These are phyloP conservation scores for Neonectria sp. DNA, from an alignment of 2,329 filamentous ascomycete species.

Conservation along the genomic window DNA sequence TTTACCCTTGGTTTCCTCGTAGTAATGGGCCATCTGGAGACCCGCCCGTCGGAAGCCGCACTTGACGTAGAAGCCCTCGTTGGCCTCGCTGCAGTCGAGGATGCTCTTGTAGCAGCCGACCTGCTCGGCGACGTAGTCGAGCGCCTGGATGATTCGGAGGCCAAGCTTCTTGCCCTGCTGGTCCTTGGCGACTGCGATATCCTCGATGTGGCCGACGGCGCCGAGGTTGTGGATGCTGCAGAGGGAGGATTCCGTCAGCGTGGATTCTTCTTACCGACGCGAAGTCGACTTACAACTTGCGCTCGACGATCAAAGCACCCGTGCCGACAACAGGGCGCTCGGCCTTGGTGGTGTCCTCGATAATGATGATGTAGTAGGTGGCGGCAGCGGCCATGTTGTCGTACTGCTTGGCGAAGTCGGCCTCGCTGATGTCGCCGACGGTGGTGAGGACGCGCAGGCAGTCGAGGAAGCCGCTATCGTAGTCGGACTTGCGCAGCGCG, in stretches of 20 bases:
- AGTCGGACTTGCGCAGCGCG: constrained; percentile 84
- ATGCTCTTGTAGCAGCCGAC: constrained; percentile 98
- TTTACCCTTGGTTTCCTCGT: constrained; percentile 72
- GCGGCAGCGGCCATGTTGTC: constrained; percentile 83
- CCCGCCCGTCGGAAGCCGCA: constrained; percentile 95
- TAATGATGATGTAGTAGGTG: constrained; percentile 89
- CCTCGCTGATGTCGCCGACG: constrained; percentile 86
- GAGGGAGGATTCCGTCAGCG: constrained; percentile 24
- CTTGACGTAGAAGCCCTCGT: constrained; percentile 98
- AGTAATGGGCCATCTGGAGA: constrained; percentile 97
- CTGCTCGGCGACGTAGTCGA: constrained; percentile 89
- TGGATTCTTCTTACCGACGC: constrained; percentile 2
- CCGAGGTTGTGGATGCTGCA: constrained; percentile 83
- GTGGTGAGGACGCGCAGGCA: constrained; percentile 93
- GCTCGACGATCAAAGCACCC: constrained; percentile 90
- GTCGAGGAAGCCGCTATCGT: constrained; percentile 86
- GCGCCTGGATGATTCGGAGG: constrained; percentile 90
- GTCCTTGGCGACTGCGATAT: constrained; percentile 94
- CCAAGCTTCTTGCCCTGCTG: constrained; percentile 99
- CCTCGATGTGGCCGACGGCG: constrained; percentile 94
- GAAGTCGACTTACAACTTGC: constrained; percentile 81
- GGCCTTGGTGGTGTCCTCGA: constrained; percentile 77
- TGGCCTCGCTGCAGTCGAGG: constrained; percentile 94
- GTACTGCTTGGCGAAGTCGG: constrained; percentile 84
- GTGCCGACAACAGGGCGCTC: constrained; percentile 85